Percentiles rank a stretch among this genome's conserved stretches.
phyloP scores from a whole-genome alignment of 2,329 filamentous ascomycete genomes.

The Fusarium tanahbumbuense region DNA sequence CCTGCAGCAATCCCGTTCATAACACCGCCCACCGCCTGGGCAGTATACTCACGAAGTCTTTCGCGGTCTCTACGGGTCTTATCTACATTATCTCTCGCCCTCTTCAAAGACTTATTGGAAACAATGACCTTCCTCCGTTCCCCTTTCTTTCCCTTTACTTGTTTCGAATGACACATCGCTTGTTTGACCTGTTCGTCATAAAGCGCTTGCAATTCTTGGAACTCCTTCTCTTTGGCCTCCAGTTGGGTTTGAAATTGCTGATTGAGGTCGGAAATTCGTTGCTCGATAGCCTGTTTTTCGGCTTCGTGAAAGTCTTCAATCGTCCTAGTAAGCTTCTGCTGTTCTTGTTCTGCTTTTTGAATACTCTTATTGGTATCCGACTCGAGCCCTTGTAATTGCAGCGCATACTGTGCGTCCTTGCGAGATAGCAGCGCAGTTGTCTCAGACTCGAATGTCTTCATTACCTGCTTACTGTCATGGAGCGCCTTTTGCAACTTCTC shows the following conservation, averaged over 20 bases:
- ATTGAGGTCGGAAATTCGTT: background rate
- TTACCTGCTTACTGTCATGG: background rate
- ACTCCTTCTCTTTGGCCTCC: background rate
- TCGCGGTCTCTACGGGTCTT: background rate
- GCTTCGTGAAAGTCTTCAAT: background rate
- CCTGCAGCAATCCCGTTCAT: slow-evolving; percentile 1
- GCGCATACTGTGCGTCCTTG: background rate
- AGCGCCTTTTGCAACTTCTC: background rate
- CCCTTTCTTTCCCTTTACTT: background rate
- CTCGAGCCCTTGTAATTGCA: background rate
- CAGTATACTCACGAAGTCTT: background rate
- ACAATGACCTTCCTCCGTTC: background rate
- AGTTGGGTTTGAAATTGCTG: background rate
- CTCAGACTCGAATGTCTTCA: background rate
- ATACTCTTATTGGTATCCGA: background rate
- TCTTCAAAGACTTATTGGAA: background rate
- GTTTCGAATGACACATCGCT: background rate
- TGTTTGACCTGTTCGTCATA: background rate
- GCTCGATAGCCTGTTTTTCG: background rate
- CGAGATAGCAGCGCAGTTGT: rapidly evolving
- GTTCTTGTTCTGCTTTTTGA: background rate
- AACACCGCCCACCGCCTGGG: background rate
- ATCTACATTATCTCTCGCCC: background rate
- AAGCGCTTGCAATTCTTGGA: background rate
- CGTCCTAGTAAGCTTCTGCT: background rate